A percentile compares a stretch with the other conserved stretches of the same genome.
Evolutionary conservation across 441 rosid species (phyloP).

Genomic region (Syzygium malaccense): DNA sequence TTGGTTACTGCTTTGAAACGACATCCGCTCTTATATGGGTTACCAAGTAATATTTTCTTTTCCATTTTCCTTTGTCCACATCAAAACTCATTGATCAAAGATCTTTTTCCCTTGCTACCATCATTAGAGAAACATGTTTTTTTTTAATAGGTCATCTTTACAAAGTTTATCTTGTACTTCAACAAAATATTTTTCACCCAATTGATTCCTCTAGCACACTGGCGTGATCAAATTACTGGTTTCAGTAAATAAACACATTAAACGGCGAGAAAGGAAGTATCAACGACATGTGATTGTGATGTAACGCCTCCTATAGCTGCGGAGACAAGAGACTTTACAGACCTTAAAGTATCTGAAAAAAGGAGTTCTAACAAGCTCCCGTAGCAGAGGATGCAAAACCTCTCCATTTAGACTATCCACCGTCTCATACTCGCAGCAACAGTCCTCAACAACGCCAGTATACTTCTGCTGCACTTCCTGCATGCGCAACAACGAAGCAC

Average conservation of each 20-base stretch:
- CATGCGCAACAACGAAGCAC: neutral
- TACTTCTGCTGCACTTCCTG: constrained; percentile 34
- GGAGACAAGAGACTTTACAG: neutral
- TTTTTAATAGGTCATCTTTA: neutral
- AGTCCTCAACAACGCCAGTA: constrained; percentile 78
- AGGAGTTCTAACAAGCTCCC: constrained; percentile 67
- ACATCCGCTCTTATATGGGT: neutral
- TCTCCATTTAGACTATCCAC: constrained; percentile 58
- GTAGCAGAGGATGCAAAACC: constrained; percentile 70
- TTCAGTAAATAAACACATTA: neutral
- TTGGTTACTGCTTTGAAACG: neutral
- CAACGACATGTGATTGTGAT: neutral
- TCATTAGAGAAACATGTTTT: neutral
- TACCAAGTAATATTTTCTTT: neutral
- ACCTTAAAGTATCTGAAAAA: constrained; percentile 91
- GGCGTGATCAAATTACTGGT: neutral
- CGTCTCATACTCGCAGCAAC: constrained; percentile 86
- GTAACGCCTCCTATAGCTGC: neutral
- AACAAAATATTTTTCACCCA: neutral
- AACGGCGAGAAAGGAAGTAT: neutral
- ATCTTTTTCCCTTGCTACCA: neutral
- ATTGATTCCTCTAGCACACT: neutral
- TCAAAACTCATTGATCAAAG: neutral
- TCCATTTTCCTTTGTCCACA: neutral
- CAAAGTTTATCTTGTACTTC: neutral